Percentiles rank a stretch among this genome's conserved stretches.
phyloP scores from a whole-genome alignment of 1,284 basidiomycete species.

The Phlebopus sp. region DNA sequence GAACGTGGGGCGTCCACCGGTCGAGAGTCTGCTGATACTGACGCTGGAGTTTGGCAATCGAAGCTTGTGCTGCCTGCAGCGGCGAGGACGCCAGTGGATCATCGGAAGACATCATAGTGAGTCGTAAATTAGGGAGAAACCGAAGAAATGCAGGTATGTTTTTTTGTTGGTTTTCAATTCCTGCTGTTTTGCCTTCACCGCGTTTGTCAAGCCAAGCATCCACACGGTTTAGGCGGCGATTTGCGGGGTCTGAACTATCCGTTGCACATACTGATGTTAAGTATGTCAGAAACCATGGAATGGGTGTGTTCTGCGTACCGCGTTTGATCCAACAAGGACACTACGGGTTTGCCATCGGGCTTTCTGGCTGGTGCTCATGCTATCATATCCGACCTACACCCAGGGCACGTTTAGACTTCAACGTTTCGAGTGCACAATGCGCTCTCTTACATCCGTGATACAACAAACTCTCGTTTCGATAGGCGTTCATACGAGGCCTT shows the following conservation, averaged over 20 bases:
- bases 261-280: no score
- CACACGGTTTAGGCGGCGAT: constrained; percentile 19
- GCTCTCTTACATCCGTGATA: no score
- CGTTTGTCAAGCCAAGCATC: background rate
- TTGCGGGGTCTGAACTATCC: constrained; percentile 10
- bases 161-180: constrained; percentile 9
- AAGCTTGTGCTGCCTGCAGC: constrained; percentile 25
- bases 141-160: background rate
- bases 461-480: no score
- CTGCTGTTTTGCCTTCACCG: no score
- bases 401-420: no score
- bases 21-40: constrained; percentile 87
- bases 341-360: background rate
- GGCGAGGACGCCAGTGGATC: constrained; percentile 25
- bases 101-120: constrained; percentile 34
- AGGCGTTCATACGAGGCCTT: no score
- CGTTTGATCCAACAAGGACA: background rate
- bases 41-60: constrained; percentile 44
- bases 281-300: no score
- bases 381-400: no score
- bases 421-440: no score
- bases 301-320: no score
- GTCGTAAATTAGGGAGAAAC: constrained; percentile 12
- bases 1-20: constrained; percentile 84
- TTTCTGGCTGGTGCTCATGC: no score